These are phyloP conservation scores for Reticulascus tulasneorum DNA, from an alignment of 2,329 filamentous ascomycete species.

Conservation along the genomic window DNA sequence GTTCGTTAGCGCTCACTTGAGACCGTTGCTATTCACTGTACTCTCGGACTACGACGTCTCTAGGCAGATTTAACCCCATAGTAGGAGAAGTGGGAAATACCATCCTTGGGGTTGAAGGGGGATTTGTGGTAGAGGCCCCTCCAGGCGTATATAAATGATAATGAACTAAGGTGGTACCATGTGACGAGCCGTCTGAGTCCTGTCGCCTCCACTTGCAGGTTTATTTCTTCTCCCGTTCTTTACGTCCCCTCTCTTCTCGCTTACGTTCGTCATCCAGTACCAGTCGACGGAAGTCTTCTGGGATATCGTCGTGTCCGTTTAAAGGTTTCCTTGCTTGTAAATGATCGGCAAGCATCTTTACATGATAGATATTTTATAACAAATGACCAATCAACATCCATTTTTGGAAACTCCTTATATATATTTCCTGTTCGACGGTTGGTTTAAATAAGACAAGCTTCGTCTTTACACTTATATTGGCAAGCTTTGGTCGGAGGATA, in stretches of 20 bases:
- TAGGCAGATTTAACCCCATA: conserved; percentile 5
- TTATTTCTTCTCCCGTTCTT: conserved; percentile 1
- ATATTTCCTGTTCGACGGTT: conserved; percentile 3
- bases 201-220: conserved; percentile 4
- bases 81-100: conserved; percentile 5
- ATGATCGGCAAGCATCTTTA: conserved; percentile 14
- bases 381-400: conserved; percentile 8
- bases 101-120: neutral
- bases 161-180: conserved; percentile 1
- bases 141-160: neutral
- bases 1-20: conserved; percentile 4
- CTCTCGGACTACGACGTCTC: conserved; percentile 6
- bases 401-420: neutral
- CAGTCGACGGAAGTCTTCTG: conserved; percentile 7
- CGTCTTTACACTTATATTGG: neutral
- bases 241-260: conserved; percentile 6
- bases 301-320: conserved; percentile 12
- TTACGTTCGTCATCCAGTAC: conserved; percentile 10
- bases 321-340: conserved; percentile 9
- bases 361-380: conserved; percentile 7
- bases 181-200: conserved; percentile 1
- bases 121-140: neutral
- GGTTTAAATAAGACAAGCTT: conserved; percentile 2
- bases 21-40: conserved; percentile 6
- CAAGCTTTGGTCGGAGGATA: neutral